Evolutionary conservation across 176 grass and related monocot species (phyloP).

Genomic region (Stipa capillata): DNA sequence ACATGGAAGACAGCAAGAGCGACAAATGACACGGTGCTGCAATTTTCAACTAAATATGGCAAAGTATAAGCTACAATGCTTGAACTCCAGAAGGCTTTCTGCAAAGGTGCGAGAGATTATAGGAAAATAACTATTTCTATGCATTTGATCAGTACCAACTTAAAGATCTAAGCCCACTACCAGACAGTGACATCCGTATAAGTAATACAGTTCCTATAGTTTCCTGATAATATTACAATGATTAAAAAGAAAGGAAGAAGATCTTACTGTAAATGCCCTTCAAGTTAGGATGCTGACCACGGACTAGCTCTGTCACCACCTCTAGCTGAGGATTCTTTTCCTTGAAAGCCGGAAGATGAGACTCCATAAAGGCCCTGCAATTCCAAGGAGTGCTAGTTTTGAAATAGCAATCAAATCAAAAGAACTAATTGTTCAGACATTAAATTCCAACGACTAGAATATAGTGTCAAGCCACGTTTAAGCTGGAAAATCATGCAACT

Average conservation of each 20-base stretch:
- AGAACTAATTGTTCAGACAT: neutral
- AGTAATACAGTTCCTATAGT: neutral
- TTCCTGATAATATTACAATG: neutral
- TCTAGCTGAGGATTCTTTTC: conserved; percentile 68
- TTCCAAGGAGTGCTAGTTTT: neutral
- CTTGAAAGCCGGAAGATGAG: conserved; percentile 61
- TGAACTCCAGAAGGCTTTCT: too few relatives aligned
- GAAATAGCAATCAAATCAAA: neutral
- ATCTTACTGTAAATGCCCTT: conserved; percentile 92
- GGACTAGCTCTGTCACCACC: conserved; percentile 46
- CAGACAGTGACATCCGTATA: neutral
- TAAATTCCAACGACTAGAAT: neutral
- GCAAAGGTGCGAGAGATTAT: too few relatives aligned
- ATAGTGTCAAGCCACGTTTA: neutral
- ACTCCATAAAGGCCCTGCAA: conserved; percentile 88
- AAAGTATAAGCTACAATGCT: neutral
- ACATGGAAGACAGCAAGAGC: neutral
- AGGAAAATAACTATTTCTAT: neutral
- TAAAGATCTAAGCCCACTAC: neutral
- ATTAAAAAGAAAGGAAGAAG: neutral
- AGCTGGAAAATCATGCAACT: neutral
- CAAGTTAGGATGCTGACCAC: conserved; percentile 83
- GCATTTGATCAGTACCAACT: neutral
- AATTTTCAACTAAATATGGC: neutral
- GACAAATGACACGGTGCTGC: neutral